A percentile compares a stretch with the other conserved stretches of the same genome.
Conservation (phyloP, 805 yeast genomes). For the Diddensiella santjacobensis region DNA sequence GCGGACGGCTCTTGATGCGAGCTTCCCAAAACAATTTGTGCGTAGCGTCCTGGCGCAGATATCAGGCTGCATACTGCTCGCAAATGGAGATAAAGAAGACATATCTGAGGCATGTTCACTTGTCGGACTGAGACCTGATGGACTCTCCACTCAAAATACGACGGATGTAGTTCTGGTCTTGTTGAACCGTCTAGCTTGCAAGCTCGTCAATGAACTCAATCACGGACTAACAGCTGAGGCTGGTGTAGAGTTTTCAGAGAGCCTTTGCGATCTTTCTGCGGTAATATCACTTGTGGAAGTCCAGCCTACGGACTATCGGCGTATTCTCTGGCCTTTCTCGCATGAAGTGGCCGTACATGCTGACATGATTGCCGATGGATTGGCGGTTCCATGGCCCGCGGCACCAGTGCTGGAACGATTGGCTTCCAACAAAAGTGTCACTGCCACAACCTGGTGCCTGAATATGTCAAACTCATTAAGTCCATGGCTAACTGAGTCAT, state of each 20-base stretch:
- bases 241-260: neutral
- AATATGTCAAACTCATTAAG: neutral
- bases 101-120: conserved; percentile 25
- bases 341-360: conserved; percentile 13
- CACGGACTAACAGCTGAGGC: neutral
- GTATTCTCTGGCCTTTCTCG: conserved; percentile 19
- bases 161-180: neutral
- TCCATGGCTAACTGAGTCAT: conserved; percentile 1
- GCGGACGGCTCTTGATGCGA: neutral
- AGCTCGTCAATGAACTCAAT: neutral
- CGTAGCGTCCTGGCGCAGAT: conserved; percentile 17
- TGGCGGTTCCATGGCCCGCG: conserved; percentile 14
- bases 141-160: neutral
- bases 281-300: neutral
- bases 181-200: neutral
- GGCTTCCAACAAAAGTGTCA: neutral
- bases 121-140: conserved; percentile 21
- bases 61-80: conserved; percentile 23
- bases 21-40: conserved; percentile 7
- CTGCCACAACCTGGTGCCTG: neutral
- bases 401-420: neutral
- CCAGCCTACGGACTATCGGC: conserved; percentile 19
- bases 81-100: conserved; percentile 20
- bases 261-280: neutral
- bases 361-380: conserved; percentile 25